Conservation (phyloP, 768 basidiomycete genomes). For the Lepiota venenata region DNA sequence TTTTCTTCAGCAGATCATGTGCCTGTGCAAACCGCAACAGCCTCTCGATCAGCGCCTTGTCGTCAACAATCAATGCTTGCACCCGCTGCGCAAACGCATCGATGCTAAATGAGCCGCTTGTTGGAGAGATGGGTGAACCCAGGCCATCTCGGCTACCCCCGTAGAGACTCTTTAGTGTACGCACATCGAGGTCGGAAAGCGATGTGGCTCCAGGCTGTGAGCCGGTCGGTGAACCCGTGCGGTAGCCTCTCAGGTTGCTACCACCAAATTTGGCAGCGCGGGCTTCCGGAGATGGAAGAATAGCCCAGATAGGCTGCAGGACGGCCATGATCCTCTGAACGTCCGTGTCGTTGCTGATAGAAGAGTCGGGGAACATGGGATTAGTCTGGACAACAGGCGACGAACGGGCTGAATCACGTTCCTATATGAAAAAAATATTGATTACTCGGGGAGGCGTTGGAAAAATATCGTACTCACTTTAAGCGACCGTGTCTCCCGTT, state of each 20-base stretch:
- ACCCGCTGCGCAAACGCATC: constrained; percentile 78
- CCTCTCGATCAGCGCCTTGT: constrained; percentile 79
- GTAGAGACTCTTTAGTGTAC: constrained; percentile 81
- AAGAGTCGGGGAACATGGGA: constrained; percentile 23
- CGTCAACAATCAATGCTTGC: constrained; percentile 79
- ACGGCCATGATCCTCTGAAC: constrained; percentile 54
- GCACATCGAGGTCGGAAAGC: constrained; percentile 82
- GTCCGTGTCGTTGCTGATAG: constrained; percentile 32
- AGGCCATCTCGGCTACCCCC: constrained; percentile 28
- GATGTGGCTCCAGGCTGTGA: constrained; percentile 35
- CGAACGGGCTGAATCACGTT: constrained; percentile 11
- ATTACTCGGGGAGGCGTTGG: not conserved
- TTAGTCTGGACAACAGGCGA: constrained; percentile 18
- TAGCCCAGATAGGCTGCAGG: constrained; percentile 73
- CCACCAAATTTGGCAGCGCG: constrained; percentile 59
- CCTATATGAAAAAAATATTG: not conserved
- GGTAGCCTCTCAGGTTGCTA: constrained; percentile 42
- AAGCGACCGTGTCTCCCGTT: constrained; percentile 34
- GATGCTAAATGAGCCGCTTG: constrained; percentile 46
- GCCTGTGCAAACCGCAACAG: constrained; percentile 84
- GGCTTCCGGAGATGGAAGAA: constrained; percentile 82
- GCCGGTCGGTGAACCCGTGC: constrained; percentile 37
- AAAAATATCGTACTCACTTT: constrained; percentile 24
- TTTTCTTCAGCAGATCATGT: constrained; percentile 88
- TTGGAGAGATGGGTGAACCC: constrained; percentile 19